phyloP scores from a whole-genome alignment of 139 green algal genomes.

The Volvox africanus region DNA sequence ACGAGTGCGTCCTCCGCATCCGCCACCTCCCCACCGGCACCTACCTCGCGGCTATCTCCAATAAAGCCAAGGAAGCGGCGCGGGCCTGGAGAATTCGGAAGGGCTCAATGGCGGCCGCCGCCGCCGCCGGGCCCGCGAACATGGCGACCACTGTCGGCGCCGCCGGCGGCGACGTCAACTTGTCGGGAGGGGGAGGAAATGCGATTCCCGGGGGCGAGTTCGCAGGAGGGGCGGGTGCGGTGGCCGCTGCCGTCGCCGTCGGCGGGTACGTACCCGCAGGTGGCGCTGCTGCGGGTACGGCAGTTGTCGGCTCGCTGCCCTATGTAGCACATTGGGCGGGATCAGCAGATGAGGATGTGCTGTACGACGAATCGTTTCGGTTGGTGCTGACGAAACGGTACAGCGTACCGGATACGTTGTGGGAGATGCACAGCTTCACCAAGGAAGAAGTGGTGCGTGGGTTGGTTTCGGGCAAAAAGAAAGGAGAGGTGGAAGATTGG shows the following conservation, averaged over 20 bases:
- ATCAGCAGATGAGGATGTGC: background rate
- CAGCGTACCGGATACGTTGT: conserved; percentile 36
- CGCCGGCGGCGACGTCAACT: background rate
- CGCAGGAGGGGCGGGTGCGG: background rate
- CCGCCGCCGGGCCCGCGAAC: background rate
- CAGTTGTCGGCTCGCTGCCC: background rate
- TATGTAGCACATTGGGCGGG: no score
- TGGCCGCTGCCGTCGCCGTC: background rate
- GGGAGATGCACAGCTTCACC: conserved; percentile 44
- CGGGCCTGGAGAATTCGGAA: background rate
- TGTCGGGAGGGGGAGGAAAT: no score
- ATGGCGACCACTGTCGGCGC: background rate
- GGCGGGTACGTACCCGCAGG: background rate
- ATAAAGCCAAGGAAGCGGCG: conserved; percentile 2
- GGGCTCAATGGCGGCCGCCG: background rate
- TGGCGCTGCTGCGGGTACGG: background rate
- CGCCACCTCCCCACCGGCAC: conserved; percentile 39
- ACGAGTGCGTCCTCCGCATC: conserved; percentile 21
- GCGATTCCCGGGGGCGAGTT: no score
- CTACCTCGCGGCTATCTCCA: conserved; percentile 22
- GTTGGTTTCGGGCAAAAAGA: no score
- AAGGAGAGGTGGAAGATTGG: no score
- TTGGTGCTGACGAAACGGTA: conserved; percentile 49
- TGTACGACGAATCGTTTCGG: conserved; percentile 35
- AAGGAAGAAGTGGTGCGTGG: conserved; percentile 23